A percentile compares a stretch with the other conserved stretches of the same genome.
Conservation (phyloP, 352 stramenopile species). For the Phytophthora rubi region DNA sequence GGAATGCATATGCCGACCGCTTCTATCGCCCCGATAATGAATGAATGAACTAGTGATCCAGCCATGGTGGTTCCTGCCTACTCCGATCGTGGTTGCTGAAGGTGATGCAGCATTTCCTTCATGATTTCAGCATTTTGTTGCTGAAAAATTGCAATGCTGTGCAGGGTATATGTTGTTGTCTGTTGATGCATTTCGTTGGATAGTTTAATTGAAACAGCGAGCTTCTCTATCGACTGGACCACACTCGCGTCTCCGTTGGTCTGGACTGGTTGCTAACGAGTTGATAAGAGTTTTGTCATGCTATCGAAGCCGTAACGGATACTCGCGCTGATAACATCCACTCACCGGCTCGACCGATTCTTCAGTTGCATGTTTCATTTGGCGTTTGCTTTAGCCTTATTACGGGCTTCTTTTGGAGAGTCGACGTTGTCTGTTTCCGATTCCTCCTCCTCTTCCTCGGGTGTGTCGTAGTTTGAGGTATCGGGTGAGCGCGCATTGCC, state of each 20-base stretch:
- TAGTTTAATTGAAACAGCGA: not conserved
- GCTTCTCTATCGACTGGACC: not conserved
- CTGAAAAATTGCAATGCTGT: not conserved
- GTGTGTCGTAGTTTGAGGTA: too few species aligned
- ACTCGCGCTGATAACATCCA: not conserved
- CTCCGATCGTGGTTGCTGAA: not conserved
- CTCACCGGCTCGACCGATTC: not conserved
- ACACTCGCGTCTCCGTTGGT: not conserved
- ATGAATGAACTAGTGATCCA: not conserved
- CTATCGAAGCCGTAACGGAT: not conserved
- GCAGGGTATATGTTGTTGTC: not conserved
- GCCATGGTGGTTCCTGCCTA: too few species aligned
- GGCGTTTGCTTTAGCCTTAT: not conserved
- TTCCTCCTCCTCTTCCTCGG: not conserved
- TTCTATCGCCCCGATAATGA: not conserved
- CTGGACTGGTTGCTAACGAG: not conserved
- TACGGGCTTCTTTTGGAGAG: not conserved
- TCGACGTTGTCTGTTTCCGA: not conserved
- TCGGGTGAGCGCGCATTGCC: too few species aligned
- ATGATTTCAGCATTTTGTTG: not conserved
- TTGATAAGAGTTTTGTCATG: not conserved
- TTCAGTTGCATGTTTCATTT: not conserved
- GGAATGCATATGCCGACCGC: not conserved
- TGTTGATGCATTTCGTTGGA: not conserved
- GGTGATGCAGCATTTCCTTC: not conserved